A percentile compares a stretch with the other conserved stretches of the same genome.
Conservation (phyloP, 2,329 filamentous ascomycete species). For the Aspergillus tubingensis region DNA sequence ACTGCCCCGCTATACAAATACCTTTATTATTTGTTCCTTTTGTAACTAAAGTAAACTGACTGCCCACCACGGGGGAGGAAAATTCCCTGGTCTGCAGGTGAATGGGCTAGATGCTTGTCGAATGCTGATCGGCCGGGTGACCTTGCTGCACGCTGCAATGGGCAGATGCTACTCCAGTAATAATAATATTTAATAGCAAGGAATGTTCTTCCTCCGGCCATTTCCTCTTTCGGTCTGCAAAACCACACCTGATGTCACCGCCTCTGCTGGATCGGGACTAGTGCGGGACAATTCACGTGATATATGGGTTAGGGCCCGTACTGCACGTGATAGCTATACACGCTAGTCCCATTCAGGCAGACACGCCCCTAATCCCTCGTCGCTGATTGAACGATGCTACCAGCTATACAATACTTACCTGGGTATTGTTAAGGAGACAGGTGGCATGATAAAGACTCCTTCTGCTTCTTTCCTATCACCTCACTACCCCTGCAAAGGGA, state of each 20-base stretch:
- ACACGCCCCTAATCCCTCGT: neutral
- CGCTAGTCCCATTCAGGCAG: neutral
- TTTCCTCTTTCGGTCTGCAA: neutral
- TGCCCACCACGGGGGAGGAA: neutral
- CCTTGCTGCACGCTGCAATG: neutral
- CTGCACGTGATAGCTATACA: neutral
- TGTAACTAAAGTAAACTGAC: neutral
- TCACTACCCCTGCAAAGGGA: too few species aligned
- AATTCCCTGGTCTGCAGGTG: neutral
- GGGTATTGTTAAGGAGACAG: neutral
- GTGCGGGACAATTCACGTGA: constrained; percentile 14
- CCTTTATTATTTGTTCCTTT: too few species aligned
- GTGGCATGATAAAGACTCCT: neutral
- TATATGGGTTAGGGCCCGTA: neutral
- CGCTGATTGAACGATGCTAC: neutral
- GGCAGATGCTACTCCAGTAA: neutral
- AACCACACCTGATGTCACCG: constrained; percentile 18
- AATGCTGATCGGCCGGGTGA: neutral
- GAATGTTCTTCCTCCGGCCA: neutral
- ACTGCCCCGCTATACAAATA: neutral
- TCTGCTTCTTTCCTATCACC: too few species aligned
- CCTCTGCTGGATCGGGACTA: neutral
- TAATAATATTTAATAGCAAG: too few species aligned
- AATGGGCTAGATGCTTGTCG: neutral
- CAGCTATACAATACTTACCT: too few species aligned